A percentile compares a stretch with the other conserved stretches of the same genome.
phyloP scores from a whole-genome alignment of 2,329 filamentous ascomycete genomes.

The Seiridium unicorne region DNA sequence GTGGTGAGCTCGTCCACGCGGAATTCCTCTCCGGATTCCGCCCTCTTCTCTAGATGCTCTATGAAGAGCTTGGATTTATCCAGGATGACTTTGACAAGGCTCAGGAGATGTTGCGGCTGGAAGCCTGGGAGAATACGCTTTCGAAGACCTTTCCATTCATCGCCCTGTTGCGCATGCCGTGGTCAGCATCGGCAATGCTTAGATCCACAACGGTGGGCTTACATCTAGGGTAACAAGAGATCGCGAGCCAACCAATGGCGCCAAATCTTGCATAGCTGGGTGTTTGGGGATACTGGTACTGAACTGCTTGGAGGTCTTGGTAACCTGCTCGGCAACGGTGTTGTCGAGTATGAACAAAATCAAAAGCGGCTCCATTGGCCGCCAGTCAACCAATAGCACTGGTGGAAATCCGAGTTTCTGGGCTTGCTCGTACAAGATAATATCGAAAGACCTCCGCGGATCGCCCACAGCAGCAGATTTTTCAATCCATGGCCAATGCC shows the following conservation, averaged over 20 bases:
- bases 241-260: slow-evolving; percentile 4
- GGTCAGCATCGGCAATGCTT: not conserved
- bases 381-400: slow-evolving; percentile 7
- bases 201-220: not conserved
- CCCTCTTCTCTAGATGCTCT: slow-evolving; percentile 8
- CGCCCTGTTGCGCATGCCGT: not conserved
- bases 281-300: slow-evolving; percentile 8
- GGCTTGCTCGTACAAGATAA: slow-evolving; percentile 4
- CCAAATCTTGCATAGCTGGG: slow-evolving; percentile 6
- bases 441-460: slow-evolving; percentile 5
- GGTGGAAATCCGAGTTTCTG: slow-evolving; percentile 6
- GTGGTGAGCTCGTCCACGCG: slow-evolving; percentile 9
- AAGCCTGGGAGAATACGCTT: slow-evolving; percentile 9
- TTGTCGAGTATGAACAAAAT: slow-evolving; percentile 8
- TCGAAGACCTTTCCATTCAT: slow-evolving; percentile 9
- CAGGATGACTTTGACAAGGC: slow-evolving; percentile 11
- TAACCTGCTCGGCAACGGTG: slow-evolving; percentile 7
- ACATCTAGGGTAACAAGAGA: slow-evolving; percentile 9
- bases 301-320: not conserved
- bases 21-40: slow-evolving; percentile 10
- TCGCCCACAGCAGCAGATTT: slow-evolving; percentile 4
- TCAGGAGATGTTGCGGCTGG: slow-evolving; percentile 14
- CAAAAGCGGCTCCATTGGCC: not conserved
- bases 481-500: slow-evolving; percentile 9
- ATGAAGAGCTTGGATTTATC: slow-evolving; percentile 14